Evolutionary conservation across 164 flowering plant species (phyloP).

Genomic region (Pachysandra terminalis): DNA sequence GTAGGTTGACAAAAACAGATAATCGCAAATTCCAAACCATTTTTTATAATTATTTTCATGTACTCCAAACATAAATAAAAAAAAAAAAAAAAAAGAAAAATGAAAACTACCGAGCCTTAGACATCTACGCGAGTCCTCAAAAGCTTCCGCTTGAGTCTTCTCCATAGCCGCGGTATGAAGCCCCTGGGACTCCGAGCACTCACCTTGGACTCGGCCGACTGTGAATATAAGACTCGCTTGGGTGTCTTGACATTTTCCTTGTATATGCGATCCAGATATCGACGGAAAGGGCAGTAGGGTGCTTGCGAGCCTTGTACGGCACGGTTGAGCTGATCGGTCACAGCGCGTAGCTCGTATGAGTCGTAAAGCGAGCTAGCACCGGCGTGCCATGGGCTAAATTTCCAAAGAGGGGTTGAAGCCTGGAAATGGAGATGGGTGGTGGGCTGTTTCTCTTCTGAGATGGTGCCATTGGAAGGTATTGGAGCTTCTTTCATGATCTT

Average conservation of each 20-base stretch:
- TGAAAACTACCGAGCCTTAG: no score
- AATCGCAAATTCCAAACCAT: no score
- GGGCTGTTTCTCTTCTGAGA: constrained; percentile 9
- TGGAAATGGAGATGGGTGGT: constrained; percentile 8
- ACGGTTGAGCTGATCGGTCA: constrained; percentile 44
- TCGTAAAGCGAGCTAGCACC: constrained; percentile 43
- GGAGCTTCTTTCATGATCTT: constrained; percentile 1
- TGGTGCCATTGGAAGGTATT: not conserved
- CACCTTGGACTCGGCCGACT: not conserved
- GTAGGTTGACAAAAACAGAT: no score
- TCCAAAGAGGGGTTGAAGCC: constrained; percentile 26
- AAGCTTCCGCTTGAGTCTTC: constrained; percentile 29
- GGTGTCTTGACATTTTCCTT: constrained; percentile 21
- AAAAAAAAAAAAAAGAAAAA: no score
- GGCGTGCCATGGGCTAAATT: constrained; percentile 33
- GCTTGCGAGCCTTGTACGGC: constrained; percentile 25
- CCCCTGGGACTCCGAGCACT: constrained; percentile 12
- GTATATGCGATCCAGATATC: constrained; percentile 13
- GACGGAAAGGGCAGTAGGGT: constrained; percentile 13
- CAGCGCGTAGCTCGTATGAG: constrained; percentile 45
- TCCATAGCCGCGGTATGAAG: constrained; percentile 36
- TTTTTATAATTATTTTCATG: no score
- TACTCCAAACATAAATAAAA: no score
- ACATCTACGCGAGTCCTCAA: no score
- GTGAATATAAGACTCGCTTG: constrained; percentile 16